Conservation (phyloP, 1,284 basidiomycete species). For the Cerioporus squamosus region DNA sequence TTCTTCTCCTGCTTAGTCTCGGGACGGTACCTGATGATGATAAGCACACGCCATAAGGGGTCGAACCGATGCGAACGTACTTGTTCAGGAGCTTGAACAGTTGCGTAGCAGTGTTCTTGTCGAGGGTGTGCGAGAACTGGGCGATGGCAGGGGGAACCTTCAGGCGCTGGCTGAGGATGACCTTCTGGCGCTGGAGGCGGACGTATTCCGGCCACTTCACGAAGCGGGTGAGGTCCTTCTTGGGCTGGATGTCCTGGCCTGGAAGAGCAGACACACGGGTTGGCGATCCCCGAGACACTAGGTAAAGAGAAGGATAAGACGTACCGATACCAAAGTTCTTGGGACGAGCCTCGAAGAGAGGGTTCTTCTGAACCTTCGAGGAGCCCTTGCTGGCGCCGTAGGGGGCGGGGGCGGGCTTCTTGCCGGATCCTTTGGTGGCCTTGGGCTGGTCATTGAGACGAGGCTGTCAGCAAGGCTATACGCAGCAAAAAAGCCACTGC, state of each 20-base stretch:
- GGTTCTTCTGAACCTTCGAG: constrained; percentile 87
- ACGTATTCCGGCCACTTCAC: constrained; percentile 99
- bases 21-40: constrained; percentile 64
- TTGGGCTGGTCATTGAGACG: constrained; percentile 92
- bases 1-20: constrained; percentile 99
- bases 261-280: constrained; percentile 1
- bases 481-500: constrained; percentile 42
- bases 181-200: constrained; percentile 97
- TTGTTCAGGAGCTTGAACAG: constrained; percentile 99
- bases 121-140: constrained; percentile 97
- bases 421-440: constrained; percentile 67
- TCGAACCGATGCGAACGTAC: constrained; percentile 41
- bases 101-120: constrained; percentile 99
- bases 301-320: constrained; percentile 31
- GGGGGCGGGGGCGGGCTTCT: constrained; percentile 81
- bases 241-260: constrained; percentile 96
- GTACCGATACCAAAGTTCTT: constrained; percentile 96
- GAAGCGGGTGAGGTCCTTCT: constrained; percentile 94
- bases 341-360: constrained; percentile 90
- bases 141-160: constrained; percentile 99
- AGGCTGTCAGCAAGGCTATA: constrained; percentile 57
- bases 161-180: constrained; percentile 97
- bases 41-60: background rate
- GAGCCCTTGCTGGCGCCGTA: constrained; percentile 71
- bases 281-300: background rate